Conservation (phyloP, 176 grass and related monocot species). For the Phyllostachys edulis region DNA sequence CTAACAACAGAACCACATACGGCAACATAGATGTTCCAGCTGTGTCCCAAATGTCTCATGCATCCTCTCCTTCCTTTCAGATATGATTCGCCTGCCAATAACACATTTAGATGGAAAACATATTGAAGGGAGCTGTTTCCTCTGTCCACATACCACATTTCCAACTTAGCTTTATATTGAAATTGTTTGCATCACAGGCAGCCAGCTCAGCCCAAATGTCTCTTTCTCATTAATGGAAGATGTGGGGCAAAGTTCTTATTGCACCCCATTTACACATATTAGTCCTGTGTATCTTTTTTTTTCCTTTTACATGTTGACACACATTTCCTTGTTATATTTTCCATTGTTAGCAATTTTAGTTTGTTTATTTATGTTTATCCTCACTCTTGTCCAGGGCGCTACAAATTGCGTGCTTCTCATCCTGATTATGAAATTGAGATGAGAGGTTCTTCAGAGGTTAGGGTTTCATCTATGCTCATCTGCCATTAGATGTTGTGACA, state of each 20-base stretch:
- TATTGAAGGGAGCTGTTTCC: background rate
- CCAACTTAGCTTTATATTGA: background rate
- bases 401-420: constrained; percentile 78
- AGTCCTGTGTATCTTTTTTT: constrained; percentile 12
- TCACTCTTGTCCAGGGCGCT: constrained; percentile 62
- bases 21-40: background rate
- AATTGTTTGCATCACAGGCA: background rate
- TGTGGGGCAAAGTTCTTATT: background rate
- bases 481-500: background rate
- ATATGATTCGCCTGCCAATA: background rate
- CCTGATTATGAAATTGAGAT: constrained; percentile 75
- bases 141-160: background rate
- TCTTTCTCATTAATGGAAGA: background rate
- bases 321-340: constrained; percentile 8
- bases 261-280: constrained; percentile 15
- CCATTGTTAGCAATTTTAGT: background rate
- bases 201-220: background rate
- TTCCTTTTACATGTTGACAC: background rate
- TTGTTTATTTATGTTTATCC: constrained; percentile 7
- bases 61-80: background rate
- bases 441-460: constrained; percentile 76
- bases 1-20: background rate
- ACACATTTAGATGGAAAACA: background rate
- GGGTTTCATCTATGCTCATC: constrained; percentile 28
- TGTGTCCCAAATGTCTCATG: background rate